These are phyloP conservation scores for Tolypocladium album DNA, from an alignment of 2,329 filamentous ascomycete species.

Conservation along the genomic window DNA sequence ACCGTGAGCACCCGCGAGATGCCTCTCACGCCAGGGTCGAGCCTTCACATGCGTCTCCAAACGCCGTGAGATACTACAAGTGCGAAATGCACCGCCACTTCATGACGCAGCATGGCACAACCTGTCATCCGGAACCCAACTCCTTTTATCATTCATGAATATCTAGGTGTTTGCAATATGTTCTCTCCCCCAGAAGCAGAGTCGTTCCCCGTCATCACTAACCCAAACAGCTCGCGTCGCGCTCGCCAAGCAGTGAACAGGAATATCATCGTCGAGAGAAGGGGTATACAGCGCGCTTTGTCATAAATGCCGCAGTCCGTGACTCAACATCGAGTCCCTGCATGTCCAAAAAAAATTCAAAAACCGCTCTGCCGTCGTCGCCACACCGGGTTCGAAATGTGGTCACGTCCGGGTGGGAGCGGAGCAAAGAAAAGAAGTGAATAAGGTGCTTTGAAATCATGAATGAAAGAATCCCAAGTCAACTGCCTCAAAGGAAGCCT, in stretches of 20 bases:
- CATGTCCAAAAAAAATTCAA: not conserved
- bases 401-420: not conserved
- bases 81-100: not conserved
- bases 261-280: not conserved
- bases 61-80: no score
- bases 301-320: not conserved
- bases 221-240: not conserved
- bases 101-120: not conserved
- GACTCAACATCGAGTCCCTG: not conserved
- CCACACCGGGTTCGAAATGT: not conserved
- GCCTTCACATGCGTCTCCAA: not conserved
- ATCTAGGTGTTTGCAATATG: not conserved
- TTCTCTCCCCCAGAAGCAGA: not conserved
- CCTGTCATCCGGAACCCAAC: not conserved
- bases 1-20: not conserved
- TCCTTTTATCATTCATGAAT: not conserved
- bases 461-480: not conserved
- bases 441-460: not conserved
- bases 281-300: not conserved
- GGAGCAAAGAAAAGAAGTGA: not conserved
- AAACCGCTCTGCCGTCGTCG: not conserved
- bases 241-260: not conserved
- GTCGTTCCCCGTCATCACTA: no score
- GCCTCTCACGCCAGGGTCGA: not conserved
- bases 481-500: slow-evolving; percentile 5